Conservation (phyloP, 306 rosid species). For the Acacia acuminata region DNA sequence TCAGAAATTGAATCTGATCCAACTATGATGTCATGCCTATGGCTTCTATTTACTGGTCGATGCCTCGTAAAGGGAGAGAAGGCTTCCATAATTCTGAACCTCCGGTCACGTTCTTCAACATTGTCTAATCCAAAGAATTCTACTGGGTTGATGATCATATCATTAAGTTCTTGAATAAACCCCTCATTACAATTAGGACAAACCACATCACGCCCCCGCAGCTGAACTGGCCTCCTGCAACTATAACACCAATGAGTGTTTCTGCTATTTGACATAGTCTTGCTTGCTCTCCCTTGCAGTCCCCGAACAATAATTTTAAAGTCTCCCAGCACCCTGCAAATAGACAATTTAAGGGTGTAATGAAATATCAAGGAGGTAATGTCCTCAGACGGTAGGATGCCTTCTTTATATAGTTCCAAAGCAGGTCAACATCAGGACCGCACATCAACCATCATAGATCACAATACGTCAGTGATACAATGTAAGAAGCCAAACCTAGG, state of each 20-base stretch:
- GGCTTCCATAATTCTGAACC: constrained; percentile 47
- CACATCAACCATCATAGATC: neutral
- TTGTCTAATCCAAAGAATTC: constrained; percentile 39
- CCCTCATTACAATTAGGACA: constrained; percentile 62
- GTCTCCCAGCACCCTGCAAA: constrained; percentile 35
- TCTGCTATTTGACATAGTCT: constrained; percentile 62
- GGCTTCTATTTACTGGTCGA: constrained; percentile 47
- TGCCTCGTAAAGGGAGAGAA: constrained; percentile 48
- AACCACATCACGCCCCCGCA: constrained; percentile 46
- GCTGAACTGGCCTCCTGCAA: constrained; percentile 45
- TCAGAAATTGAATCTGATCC: constrained; percentile 49
- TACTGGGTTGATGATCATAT: constrained; percentile 48
- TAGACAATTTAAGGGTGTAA: neutral
- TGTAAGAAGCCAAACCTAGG: neutral
- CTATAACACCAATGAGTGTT: constrained; percentile 66
- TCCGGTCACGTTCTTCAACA: constrained; percentile 42
- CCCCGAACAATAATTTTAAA: constrained; percentile 17
- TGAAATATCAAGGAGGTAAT: neutral
- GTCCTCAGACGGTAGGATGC: neutral
- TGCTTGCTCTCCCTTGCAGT: constrained; percentile 32
- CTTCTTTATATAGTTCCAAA: neutral
- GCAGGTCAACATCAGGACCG: neutral
- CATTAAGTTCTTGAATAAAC: constrained; percentile 63
- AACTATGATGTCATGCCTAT: constrained; percentile 34
- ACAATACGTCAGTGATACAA: neutral